Percentiles rank a stretch among this genome's conserved stretches.
Conservation (phyloP, 306 rosid genomes). For the Gynostemma pentaphyllum region DNA sequence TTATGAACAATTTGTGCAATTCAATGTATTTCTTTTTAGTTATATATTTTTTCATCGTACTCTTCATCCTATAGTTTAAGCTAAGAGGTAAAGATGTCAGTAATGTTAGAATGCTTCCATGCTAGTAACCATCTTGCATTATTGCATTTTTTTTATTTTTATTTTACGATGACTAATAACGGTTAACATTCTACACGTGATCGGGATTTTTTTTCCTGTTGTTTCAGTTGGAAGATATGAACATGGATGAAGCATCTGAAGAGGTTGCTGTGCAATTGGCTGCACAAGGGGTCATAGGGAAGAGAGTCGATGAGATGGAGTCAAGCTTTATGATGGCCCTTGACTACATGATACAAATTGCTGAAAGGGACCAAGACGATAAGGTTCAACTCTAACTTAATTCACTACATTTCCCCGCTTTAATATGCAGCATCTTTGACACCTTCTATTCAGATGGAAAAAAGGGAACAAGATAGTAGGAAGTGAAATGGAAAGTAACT, state of each 20-base stretch:
- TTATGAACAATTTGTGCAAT: no score
- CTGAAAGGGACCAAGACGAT: conserved; percentile 73
- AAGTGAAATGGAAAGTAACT: neutral
- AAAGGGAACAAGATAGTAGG: neutral
- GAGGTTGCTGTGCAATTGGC: conserved; percentile 92
- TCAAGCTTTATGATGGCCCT: conserved; percentile 82
- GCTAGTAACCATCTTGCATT: neutral
- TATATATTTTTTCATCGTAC: no score
- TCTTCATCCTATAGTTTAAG: no score
- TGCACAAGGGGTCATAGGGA: conserved; percentile 94
- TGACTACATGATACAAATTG: conserved; percentile 84
- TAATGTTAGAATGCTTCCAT: no score
- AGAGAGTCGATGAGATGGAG: conserved; percentile 95
- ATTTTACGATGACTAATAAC: neutral
- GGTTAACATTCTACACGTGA: neutral
- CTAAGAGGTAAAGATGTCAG: no score
- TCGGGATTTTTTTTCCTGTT: neutral
- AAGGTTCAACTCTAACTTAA: conserved; percentile 34
- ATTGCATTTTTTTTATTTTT: neutral
- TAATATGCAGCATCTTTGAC: neutral
- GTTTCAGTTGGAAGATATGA: conserved; percentile 72
- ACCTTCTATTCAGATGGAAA: neutral
- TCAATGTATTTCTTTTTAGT: no score
- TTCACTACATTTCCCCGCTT: neutral
- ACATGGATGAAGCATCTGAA: conserved; percentile 80